Base-by-base conservation (phyloP, 176 grass and related monocot species). In the Oryza glumipatula region DNA sequence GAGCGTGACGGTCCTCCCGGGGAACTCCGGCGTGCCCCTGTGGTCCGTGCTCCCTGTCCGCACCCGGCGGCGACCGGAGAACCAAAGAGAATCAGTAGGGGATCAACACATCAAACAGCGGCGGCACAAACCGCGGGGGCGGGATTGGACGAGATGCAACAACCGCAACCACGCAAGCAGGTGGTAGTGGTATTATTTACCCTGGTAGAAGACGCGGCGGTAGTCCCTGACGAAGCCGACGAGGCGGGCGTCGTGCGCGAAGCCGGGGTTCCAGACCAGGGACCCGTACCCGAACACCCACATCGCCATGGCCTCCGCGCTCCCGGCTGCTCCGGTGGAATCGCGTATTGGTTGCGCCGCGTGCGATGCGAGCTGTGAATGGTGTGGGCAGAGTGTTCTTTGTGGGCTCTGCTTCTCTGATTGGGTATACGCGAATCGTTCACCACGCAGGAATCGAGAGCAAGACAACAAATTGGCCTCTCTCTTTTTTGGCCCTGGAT, bases 221-320 rank as follows among this genome's bases (percentile, higher is more conserved):
- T 96, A 91, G 82, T 89, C 89, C 72, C 75, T 30, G 86, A 99
- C 88, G 89, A 96, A 96, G 69, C 96, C 93, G 71, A 94, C 81
- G 85, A 92, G 36, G 86, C 85, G 76, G 79, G 81, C 91, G 77
- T 99, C 93, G 91, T 92, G 89, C 79, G 76, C 79, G 84, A 99
- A 99, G 9, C 96, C 91, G 3, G 93, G 88, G 49, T 95, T 94
- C 96, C 96, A 96, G 52, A 98, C 92, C 48, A 95, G 86, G 1
- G 93, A 98, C 16, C 96, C 96, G 67, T 98, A 98, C 24, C 93
- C 93, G 32, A 98, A 98, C 48, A 98, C 91, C 96, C 96, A 98
- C 67, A 82, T 90, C 80, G 82, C 93, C 86, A 85, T 94, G 28
- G 6, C 51, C n/a, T 14, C 51, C 32, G 74, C 65, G 47, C 46